Evolutionary conservation across 441 rosid genomes (phyloP), one percentile per base, ranked within the genome.

Genomic region (Populus tomentosa): DNA sequence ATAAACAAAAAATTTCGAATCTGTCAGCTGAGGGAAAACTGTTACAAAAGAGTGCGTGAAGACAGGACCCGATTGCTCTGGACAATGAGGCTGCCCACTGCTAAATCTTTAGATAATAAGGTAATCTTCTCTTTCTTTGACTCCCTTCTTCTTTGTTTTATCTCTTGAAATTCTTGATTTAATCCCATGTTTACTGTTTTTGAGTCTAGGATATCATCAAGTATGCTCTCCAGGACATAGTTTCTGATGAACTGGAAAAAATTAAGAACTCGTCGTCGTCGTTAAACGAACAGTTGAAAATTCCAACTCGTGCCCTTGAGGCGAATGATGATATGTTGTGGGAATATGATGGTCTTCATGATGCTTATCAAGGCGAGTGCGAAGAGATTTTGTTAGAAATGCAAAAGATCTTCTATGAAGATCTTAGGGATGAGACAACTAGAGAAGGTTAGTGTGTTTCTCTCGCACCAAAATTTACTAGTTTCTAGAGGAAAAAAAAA

Each of bases 331-430:
- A 42, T 10, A 82, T 82, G 53, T 78, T 95, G 23, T 94, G 98
- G 98, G 98, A 95, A 78, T 95, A 92, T 75, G 88, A 88, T 26
- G 98, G 97, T 68, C 84, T 89, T 80, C 87, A 80, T 36, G 83
- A 86, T 81, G 86, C 91, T 53, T 84, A 87, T 85, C 83, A 86
- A 85, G 93, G 92, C 21, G 97, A 92, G 28, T 88, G 94, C 1
- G 99, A 95, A 84, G 98, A 88, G 50, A 92, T 95, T 33, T 79
- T 95, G 89, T 72, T 94, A 62, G 97, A 94, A 85, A 89, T 95
- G 97, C 95, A 95, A 75, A 85, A 85, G 75, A 91, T 95, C 14
- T 95, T 94, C 75, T 95, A 95, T n/a, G 89, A 92, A 78, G 95
- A 95, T 84, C 90, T 88, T 71, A 16, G 67, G 30, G 81, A 74